Base-by-base conservation (phyloP, 805 yeast species). In the Wickerhamomyces chaumierensis region DNA sequence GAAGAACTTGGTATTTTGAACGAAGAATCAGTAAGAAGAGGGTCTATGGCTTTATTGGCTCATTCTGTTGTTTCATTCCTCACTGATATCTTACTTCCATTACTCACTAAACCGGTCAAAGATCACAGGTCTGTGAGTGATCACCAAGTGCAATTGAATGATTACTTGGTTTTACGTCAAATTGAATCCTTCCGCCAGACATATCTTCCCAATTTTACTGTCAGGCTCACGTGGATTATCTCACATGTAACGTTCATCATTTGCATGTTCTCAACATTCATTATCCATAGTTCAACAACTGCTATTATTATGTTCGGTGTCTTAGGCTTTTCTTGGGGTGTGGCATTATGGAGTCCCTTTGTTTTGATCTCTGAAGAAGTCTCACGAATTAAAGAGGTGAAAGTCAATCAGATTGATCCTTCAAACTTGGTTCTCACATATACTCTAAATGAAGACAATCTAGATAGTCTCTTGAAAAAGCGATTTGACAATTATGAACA, bases 341-440 rank as follows among this genome's bases (percentile, higher is more conserved):
- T 64, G 42, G 77, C 81, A 0, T 62, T 74, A 15, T 77, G 83
- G 83, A 75, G 78, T 3, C 83, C 83, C 6, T 77, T 75, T 53
- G 75, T 75, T 1, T 48, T 77, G 31, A 73, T 77, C 11, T 70
- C 79, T 27, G 78, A 73, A 47, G 79, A 73, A 43, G 61, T 72
- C 15, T 62, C 75, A 23, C 55, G 76, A 38, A 68, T 73, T 23
- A 71, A 68, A 43, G 73, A 68, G 45, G 60, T 67, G 21, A 69
- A 68, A 41, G 57, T 65, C 0, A 42, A 41, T n/a, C 32, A 16
- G 15, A 27, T 15, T 21, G 15, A 8, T 20, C 11, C 25, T 21
- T n/a, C n/a, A n/a, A n/a, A n/a, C n/a, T n/a, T n/a, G n/a, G n/a
- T n/a, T n/a, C n/a, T n/a, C n/a, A n/a, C n/a, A n/a, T n/a, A n/a